Evolutionary conservation across 768 basidiomycete genomes (phyloP).

Genomic region (Podaxis sp.): DNA sequence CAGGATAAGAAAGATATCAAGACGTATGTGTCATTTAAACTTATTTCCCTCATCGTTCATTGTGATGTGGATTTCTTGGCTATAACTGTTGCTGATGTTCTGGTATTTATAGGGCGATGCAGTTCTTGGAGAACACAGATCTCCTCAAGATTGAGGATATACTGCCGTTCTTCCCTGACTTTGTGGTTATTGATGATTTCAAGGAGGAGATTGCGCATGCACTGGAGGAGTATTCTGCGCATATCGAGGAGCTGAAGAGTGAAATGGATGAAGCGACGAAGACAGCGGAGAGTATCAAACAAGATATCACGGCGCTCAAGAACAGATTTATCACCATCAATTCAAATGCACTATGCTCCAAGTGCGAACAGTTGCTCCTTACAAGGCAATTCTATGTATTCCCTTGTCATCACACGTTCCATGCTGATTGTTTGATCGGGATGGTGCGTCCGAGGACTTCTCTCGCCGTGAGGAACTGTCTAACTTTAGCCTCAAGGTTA

Average conservation of each 20-base stretch:
- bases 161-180: conserved; percentile 99
- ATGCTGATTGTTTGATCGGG: conserved; percentile 94
- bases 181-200: conserved; percentile 98
- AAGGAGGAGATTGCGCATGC: conserved; percentile 98
- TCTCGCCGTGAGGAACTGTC: background rate
- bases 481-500: conserved; percentile 57
- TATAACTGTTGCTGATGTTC: conserved; percentile 3
- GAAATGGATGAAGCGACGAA: conserved; percentile 97
- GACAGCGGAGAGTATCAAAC: conserved; percentile 90
- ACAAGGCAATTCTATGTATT: conserved; percentile 97
- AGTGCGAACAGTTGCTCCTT: conserved; percentile 73
- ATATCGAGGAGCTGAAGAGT: conserved; percentile 84
- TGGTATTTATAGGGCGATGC: conserved; percentile 75
- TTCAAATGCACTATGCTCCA: conserved; percentile 80
- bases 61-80: background rate
- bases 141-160: conserved; percentile 98
- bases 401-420: conserved; percentile 97
- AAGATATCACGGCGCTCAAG: conserved; percentile 82
- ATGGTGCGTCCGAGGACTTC: conserved; percentile 58
- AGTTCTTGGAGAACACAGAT: conserved; percentile 91
- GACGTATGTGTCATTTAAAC: conserved; percentile 59
- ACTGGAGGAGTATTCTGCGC: conserved; percentile 88
- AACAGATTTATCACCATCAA: conserved; percentile 93
- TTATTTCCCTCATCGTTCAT: background rate
- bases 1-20: conserved; percentile 98